Percentiles rank a stretch among this genome's conserved stretches.
Conservation (phyloP, 257 asterid genomes). For the Coffea canephora region DNA sequence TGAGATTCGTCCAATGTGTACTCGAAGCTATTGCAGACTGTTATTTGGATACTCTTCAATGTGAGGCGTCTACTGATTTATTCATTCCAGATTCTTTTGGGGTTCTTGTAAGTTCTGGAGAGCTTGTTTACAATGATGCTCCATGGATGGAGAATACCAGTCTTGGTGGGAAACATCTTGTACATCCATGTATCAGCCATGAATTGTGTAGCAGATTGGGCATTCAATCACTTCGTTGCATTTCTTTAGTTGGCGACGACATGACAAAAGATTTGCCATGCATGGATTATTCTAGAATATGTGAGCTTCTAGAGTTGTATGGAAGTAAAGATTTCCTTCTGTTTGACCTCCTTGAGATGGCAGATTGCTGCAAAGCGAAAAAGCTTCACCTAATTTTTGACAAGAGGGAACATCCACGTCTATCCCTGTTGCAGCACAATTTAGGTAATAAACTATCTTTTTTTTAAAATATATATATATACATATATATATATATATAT, state of each 20-base stretch:
- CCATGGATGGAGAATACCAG: constrained; percentile 83
- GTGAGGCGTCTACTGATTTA: constrained; percentile 42
- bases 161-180: constrained; percentile 68
- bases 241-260: constrained; percentile 84
- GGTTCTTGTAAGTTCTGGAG: constrained; percentile 61
- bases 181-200: constrained; percentile 72
- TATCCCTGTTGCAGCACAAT: constrained; percentile 89
- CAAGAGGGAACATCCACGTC: constrained; percentile 86
- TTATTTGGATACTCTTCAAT: constrained; percentile 45
- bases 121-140: constrained; percentile 91
- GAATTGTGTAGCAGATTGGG: constrained; percentile 79
- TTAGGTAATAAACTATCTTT: constrained; percentile 52
- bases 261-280: constrained; percentile 87
- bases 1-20: constrained; percentile 74
- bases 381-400: constrained; percentile 89
- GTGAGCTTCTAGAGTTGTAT: constrained; percentile 69
- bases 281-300: constrained; percentile 80
- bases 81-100: constrained; percentile 85
- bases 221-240: constrained; percentile 80
- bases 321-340: constrained; percentile 75
- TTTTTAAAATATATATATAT: neutral
- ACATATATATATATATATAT: neutral
- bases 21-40: constrained; percentile 80
- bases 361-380: constrained; percentile 92
- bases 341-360: constrained; percentile 90